Conservation (phyloP, 805 yeast species). For the Saturnispora sekii region DNA sequence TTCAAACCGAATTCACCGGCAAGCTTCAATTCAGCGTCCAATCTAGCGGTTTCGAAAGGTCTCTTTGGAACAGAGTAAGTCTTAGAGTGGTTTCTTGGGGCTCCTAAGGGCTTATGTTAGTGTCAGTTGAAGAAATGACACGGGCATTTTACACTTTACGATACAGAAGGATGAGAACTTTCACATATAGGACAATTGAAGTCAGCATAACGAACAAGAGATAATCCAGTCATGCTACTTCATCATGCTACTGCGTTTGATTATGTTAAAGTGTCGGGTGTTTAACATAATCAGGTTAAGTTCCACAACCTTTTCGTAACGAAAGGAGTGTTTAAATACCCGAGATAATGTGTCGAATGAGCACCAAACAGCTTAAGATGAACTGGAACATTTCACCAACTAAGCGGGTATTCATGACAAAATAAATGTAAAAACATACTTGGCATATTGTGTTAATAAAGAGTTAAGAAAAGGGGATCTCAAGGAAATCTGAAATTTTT, state of each 20-base stretch:
- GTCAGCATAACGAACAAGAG: background rate
- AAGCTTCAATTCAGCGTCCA: constrained; percentile 97
- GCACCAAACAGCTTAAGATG: too few relatives aligned
- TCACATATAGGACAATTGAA: too few relatives aligned
- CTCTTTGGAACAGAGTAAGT: constrained; percentile 99
- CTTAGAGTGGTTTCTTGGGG: constrained; percentile 99
- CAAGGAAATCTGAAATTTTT: background rate
- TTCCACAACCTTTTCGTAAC: background rate
- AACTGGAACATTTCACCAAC: too few relatives aligned
- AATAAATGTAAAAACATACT: constrained; percentile 2
- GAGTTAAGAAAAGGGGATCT: background rate
- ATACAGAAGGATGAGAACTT: background rate
- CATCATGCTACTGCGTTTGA: constrained; percentile 26
- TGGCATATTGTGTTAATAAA: constrained; percentile 6
- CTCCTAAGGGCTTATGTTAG: constrained; percentile 44
- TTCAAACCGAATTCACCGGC: constrained; percentile 99
- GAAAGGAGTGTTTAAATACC: background rate
- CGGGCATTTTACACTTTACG: too few relatives aligned
- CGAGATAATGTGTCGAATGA: background rate
- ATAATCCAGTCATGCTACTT: background rate
- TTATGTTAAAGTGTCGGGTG: constrained; percentile 75
- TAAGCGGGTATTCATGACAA: background rate
- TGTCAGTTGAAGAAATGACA: background rate
- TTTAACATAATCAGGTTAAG: constrained; percentile 35
- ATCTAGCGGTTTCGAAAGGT: constrained; percentile 99